Percentiles rank a stretch among this genome's conserved stretches.
These are phyloP conservation scores for Entomortierella chlamydospora DNA, from an alignment of 192 early-diverging fungal genomes.

Conservation along the genomic window DNA sequence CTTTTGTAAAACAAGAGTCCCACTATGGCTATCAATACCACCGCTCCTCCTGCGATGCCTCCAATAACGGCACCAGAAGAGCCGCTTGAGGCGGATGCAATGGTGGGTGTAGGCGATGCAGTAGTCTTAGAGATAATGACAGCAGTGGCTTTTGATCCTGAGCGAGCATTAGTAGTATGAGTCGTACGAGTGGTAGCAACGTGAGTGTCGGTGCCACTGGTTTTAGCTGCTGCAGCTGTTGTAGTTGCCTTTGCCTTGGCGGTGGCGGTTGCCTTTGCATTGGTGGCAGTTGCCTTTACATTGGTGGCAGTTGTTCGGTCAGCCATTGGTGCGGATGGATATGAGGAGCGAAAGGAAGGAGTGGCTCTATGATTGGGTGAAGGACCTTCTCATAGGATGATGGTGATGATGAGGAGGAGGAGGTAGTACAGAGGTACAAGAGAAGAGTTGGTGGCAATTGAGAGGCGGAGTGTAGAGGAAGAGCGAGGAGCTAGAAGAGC, in stretches of 20 bases:
- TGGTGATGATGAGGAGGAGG: too few relatives aligned
- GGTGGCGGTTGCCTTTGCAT: too few relatives aligned
- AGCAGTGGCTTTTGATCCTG: background rate
- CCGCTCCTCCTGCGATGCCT: conserved; percentile 34
- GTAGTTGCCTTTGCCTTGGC: background rate
- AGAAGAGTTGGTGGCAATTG: too few relatives aligned
- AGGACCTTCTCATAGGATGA: too few relatives aligned
- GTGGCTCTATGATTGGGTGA: too few relatives aligned
- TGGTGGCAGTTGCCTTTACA: too few relatives aligned
- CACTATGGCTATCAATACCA: conserved; percentile 8
- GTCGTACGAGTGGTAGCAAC: background rate
- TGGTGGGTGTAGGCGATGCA: conserved; percentile 1
- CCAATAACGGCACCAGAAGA: conserved; percentile 31
- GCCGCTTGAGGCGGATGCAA: conserved; percentile 13
- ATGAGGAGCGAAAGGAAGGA: background rate
- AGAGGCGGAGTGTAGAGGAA: too few relatives aligned
- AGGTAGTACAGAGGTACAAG: background rate
- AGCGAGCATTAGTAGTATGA: background rate
- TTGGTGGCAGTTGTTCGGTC: conserved; percentile 11
- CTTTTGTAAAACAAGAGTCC: conserved; percentile 40
- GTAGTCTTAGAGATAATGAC: background rate
- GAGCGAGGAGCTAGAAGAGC: background rate
- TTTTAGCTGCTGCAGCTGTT: background rate
- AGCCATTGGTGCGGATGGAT: conserved; percentile 9
- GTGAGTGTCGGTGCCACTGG: background rate